Evolutionary conservation across 2,329 filamentous ascomycete species (phyloP), one percentile per base, ranked within the genome.

Genomic region (Aureobasidium leucospermi): DNA sequence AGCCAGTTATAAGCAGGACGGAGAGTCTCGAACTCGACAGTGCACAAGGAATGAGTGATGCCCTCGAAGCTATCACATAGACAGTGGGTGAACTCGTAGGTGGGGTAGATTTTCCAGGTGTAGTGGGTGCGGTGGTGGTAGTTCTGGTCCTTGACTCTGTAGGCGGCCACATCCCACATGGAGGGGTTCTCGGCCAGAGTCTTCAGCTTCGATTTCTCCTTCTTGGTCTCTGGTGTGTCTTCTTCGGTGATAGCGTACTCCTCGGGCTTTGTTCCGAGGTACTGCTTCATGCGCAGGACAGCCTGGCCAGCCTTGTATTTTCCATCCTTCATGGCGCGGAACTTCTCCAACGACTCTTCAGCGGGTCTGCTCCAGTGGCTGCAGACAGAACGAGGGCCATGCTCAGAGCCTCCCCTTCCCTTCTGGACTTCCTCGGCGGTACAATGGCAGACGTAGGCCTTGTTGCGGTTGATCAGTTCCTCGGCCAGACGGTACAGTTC

Each of bases 161-260:
- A 97, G 15, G 93, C 93, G 1, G 89, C 89, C 58, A 96, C 76
- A 78, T 97, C 93, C 93, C 93, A 96, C 89, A 96, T 92, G 74
- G 96, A 90, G 6, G 92, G 91, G 71, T 96, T 96, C 32, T 87
- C 86, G 67, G 87, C 86, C 53, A 68, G 52, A 2, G 64, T 63
- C 62, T 69, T 72, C 38, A 73, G 60, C 61, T 67, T 68, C 16
- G 65, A 60, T 65, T 73, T 73, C 58, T 67, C 64, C 52, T 69
- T 69, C 61, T 71, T 72, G 36, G 64, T 55, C 48, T 71, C 69
- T 9, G 63, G 57, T 13, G 68, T 62, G 58, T 73, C 70, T 8
- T 65, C 64, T 23, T 69, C 68, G 19, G 63, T 63, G 38, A 67
- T 59, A 56, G 70, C 69, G 57, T 71, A 71, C 49, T 73, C 69